Evolutionary conservation across 2,329 filamentous ascomycete genomes (phyloP).

Genomic region (Cadophora sp.): DNA sequence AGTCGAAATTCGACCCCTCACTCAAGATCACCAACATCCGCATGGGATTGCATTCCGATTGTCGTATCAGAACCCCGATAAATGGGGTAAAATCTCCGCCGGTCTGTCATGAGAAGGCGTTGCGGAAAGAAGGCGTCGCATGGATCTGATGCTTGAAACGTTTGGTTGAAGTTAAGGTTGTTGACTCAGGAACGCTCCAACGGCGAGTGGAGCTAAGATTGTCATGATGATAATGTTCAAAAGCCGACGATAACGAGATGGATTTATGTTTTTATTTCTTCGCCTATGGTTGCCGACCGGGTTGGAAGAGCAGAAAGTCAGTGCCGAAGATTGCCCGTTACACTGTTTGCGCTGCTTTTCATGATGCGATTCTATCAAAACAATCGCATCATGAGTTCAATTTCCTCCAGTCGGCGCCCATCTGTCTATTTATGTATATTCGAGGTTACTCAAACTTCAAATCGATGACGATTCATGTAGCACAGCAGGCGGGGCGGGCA

Average conservation of each 20-base stretch:
- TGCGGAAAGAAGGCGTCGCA: neutral
- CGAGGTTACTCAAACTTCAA: constrained; percentile 6
- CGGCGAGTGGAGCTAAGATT: neutral
- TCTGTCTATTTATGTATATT: neutral
- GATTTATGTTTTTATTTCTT: neutral
- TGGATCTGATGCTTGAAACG: neutral
- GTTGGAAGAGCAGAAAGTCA: neutral
- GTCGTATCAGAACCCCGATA: constrained; percentile 18
- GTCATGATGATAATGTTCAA: neutral
- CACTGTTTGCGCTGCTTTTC: neutral
- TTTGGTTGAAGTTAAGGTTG: neutral
- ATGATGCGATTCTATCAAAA: neutral
- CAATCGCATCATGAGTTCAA: neutral
- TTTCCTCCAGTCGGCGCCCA: neutral
- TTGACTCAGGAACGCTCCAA: constrained; percentile 10
- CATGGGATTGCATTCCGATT: constrained; percentile 16
- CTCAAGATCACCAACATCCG: neutral
- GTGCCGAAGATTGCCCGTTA: neutral
- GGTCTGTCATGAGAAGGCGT: constrained; percentile 13
- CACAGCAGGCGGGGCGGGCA: constrained; percentile 1
- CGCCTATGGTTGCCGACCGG: neutral
- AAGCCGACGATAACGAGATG: constrained; percentile 7
- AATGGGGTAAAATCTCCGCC: neutral
- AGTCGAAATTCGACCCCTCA: neutral
- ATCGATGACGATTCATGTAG: constrained; percentile 23